Base-by-base conservation (phyloP, 768 basidiomycete genomes). In the Suillus subalutaceus region DNA sequence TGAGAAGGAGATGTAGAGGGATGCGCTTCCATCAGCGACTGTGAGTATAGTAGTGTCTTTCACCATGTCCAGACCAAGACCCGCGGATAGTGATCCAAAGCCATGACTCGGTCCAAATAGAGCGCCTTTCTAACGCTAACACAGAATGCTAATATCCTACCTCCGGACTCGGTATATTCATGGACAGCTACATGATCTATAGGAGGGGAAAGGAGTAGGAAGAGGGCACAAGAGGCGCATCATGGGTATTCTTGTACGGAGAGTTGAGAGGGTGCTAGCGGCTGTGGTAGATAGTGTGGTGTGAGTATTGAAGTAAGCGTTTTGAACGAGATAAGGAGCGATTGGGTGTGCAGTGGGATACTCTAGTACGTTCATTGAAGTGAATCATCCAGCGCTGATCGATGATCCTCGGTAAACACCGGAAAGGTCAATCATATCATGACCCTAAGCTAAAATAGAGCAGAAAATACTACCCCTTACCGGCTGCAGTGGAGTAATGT, bases 271-370 rank as follows among this genome's bases (percentile, higher is more conserved):
- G 83, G 82, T 0, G 87, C 80, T 61, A 95, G 82, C 18, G 86
- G 76, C 66, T 93, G 92, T 52, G 97, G 88, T 15, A 92, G 87
- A 75, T 96, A 96, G 74, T 89, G 84, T 0, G 93, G 90, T 16
- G 83, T 72, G 23, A 97, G 86, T 37, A 91, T 71, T 3, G 82
- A 73, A 38, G 84, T 81, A 20, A 95, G 84, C 1, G 79, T 87
- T 32, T 68, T 8, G 85, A 75, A 69, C 84, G 73, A 63, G 79
- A 70, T 48, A 85, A 75, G 10, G 81, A 83, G 40, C 80, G 12
- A 85, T 75, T 9, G 86, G 82, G 67, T 91, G 89, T 46, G 87
- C 83, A 6, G 88, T 90, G 61, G 85, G 76, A 75, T 91, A 91
- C 62, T 92, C 82, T 65, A 93, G 85, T n/a, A 93, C 89, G 77